Percentiles rank a stretch among this genome's conserved stretches.
phyloP scores from a whole-genome alignment of 148 eudicot species.

The Diospyros kaki region DNA sequence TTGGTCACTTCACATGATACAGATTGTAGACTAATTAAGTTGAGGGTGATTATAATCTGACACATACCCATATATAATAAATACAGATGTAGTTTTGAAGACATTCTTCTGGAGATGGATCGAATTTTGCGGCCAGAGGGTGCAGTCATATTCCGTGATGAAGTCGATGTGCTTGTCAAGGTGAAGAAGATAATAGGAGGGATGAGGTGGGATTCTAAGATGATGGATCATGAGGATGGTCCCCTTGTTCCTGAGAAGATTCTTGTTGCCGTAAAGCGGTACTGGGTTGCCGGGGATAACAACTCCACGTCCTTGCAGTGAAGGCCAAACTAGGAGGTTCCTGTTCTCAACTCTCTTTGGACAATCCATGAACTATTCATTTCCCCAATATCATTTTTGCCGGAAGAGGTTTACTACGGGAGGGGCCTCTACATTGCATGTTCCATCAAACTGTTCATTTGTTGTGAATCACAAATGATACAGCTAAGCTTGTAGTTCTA shows the following conservation, averaged over 20 bases:
- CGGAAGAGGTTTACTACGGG: conserved; percentile 1
- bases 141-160: conserved; percentile 82
- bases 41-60: background rate
- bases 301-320: conserved; percentile 63
- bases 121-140: conserved; percentile 93
- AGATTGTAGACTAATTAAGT: background rate
- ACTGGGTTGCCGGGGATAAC: conserved; percentile 65
- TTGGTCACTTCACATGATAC: background rate
- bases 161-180: conserved; percentile 74
- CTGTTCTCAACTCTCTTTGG: too few species aligned
- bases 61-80: background rate
- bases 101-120: conserved; percentile 94
- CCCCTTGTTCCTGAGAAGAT: conserved; percentile 81
- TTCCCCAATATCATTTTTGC: conserved; percentile 2
- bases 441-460: background rate
- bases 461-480: background rate
- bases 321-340: conserved; percentile 3
- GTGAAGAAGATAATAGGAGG: conserved; percentile 63
- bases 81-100: conserved; percentile 70
- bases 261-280: conserved; percentile 78
- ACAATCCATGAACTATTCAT: conserved; percentile 1
- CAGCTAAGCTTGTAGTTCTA: background rate
- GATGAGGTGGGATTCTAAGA: conserved; percentile 79
- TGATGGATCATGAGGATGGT: conserved; percentile 92
- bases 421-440: background rate